A percentile compares a stretch with the other conserved stretches of the same genome.
Conservation (phyloP, 2,329 filamentous ascomycete species). For the Colletotrichum sp. region DNA sequence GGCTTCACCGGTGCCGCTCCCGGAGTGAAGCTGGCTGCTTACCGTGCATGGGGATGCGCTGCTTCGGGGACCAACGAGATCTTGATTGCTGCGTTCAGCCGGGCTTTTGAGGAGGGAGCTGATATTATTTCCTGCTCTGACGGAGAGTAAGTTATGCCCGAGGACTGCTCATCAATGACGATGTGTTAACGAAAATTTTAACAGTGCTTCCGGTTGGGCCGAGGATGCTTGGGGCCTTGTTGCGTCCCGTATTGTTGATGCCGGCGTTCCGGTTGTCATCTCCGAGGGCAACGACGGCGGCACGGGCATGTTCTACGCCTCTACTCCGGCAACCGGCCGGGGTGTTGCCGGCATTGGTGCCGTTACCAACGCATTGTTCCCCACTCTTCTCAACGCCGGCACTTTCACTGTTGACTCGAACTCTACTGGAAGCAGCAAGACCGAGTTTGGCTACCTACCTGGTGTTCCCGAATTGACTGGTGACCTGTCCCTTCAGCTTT, state of each 20-base stretch:
- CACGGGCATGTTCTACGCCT: constrained; percentile 24
- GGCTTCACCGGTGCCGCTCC: constrained; percentile 44
- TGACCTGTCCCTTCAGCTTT: constrained; percentile 20
- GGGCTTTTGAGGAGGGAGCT: constrained; percentile 45
- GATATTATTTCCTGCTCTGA: constrained; percentile 35
- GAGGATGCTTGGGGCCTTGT: constrained; percentile 29
- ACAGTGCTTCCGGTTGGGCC: constrained; percentile 27
- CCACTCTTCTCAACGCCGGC: neutral
- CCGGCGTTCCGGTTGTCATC: constrained; percentile 30
- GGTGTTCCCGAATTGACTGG: neutral
- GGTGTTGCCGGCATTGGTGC: constrained; percentile 23
- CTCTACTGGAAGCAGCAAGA: neutral
- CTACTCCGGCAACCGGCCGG: constrained; percentile 25
- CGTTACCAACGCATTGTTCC: constrained; percentile 24
- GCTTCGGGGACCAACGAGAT: constrained; percentile 41
- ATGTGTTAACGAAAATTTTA: constrained; percentile 26
- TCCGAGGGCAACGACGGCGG: constrained; percentile 30
- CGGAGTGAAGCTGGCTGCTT: constrained; percentile 41
- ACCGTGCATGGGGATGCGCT: constrained; percentile 40
- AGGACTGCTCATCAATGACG: constrained; percentile 25
- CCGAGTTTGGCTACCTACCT: neutral
- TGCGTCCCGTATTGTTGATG: constrained; percentile 30
- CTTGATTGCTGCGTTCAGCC: constrained; percentile 44
- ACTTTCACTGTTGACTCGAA: constrained; percentile 1
- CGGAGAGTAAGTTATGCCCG: constrained; percentile 16